Evolutionary conservation across 169 alveolate genomes (phyloP).

Genomic region (Amoebophrya sp.): DNA sequence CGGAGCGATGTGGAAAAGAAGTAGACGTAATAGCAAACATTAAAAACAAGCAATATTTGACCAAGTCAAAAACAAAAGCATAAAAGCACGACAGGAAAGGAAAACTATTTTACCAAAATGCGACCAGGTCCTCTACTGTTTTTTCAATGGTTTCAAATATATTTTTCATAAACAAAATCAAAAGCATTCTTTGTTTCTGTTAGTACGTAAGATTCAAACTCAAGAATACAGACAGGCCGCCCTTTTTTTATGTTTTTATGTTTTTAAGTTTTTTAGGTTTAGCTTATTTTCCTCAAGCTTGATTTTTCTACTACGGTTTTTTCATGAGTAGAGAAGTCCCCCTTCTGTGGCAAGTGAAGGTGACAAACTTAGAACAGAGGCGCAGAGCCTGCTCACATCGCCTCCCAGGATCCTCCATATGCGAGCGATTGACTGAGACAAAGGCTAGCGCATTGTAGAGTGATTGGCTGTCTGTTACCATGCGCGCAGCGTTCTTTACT

Average conservation of each 20-base stretch:
- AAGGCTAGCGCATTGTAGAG: not conserved
- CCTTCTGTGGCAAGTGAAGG: not conserved
- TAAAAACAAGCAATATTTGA: not conserved
- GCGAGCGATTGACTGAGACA: not conserved
- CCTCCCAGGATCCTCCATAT: not conserved
- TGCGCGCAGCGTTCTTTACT: no score
- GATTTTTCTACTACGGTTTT: not conserved
- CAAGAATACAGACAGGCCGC: not conserved
- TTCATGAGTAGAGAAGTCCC: not conserved
- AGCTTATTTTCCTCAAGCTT: not conserved
- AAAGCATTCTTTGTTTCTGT: not conserved
- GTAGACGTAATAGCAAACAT: not conserved
- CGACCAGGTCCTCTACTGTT: not conserved
- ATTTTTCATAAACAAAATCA: not conserved
- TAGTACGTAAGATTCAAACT: not conserved
- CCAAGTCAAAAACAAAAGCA: not conserved
- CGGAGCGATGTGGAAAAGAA: no score
- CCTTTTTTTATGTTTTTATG: not conserved
- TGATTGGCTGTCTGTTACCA: not conserved
- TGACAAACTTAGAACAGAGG: not conserved
- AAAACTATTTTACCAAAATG: not conserved
- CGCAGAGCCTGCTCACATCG: not conserved
- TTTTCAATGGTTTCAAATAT: not conserved
- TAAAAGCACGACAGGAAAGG: not conserved
- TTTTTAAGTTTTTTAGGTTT: not conserved